Evolutionary conservation across 768 basidiomycete genomes (phyloP).

Genomic region (Tylopilus cervinicoccineus): DNA sequence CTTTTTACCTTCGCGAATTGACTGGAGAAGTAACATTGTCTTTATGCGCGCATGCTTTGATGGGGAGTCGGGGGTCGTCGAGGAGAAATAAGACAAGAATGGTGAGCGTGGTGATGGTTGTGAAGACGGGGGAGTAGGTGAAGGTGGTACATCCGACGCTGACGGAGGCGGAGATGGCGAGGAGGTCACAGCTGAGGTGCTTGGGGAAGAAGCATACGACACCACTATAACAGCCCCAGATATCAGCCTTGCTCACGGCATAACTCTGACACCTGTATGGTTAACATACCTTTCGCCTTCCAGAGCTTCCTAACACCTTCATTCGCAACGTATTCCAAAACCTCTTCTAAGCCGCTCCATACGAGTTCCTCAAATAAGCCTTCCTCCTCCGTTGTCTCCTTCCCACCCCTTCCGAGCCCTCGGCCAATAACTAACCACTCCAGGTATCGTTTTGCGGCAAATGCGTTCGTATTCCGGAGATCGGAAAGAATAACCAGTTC

Average conservation of each 20-base stretch:
- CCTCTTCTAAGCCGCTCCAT: slow-evolving; percentile 47
- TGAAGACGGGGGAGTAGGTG: neutral
- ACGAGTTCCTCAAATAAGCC: slow-evolving; percentile 68
- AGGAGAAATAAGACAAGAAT: slow-evolving; percentile 65
- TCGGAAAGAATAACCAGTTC: slow-evolving; percentile 29
- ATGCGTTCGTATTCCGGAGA: slow-evolving; percentile 16
- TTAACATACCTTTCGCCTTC: slow-evolving; percentile 59
- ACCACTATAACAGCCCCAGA: slow-evolving; percentile 36
- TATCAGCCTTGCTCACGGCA: neutral
- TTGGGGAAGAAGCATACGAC: slow-evolving; percentile 46
- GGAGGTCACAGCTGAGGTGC: neutral
- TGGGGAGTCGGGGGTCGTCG: slow-evolving; percentile 77
- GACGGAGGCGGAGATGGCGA: slow-evolving; percentile 9
- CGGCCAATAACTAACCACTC: slow-evolving; percentile 77
- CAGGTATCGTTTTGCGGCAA: slow-evolving; percentile 66
- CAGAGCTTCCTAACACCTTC: slow-evolving; percentile 59
- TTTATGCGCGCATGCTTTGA: slow-evolving; percentile 73
- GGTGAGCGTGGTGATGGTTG: slow-evolving; percentile 15
- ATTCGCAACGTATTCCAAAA: slow-evolving; percentile 44
- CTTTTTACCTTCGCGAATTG: slow-evolving; percentile 15
- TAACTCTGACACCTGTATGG: neutral
- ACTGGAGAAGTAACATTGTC: slow-evolving; percentile 71
- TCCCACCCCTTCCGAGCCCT: slow-evolving; percentile 32
- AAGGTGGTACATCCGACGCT: slow-evolving; percentile 4
- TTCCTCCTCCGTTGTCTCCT: slow-evolving; percentile 16